Conservation (phyloP, 805 yeast genomes). For the Metschnikowia arizonensis region DNA sequence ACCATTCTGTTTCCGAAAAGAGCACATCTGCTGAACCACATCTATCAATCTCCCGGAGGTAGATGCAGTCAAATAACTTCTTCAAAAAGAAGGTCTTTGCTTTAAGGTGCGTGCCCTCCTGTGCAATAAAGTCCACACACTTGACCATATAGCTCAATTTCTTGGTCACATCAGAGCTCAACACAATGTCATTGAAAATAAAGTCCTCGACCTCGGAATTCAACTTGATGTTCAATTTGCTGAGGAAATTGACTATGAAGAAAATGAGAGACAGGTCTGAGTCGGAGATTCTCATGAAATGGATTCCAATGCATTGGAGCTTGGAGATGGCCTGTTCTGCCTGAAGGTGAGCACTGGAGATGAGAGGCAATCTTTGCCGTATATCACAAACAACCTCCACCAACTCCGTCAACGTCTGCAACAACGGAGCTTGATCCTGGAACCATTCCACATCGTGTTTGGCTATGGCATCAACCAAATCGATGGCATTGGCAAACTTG, state of each 20-base stretch:
- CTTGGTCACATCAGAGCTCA: conserved; percentile 41
- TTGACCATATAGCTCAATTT: conserved; percentile 51
- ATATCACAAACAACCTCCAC: conserved; percentile 42
- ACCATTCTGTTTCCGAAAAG: conserved; percentile 54
- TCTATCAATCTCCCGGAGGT: conserved; percentile 56
- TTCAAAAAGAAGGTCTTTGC: conserved; percentile 57
- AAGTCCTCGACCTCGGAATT: conserved; percentile 51
- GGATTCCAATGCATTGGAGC: conserved; percentile 45
- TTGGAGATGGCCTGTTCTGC: conserved; percentile 64
- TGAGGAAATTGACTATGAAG: conserved; percentile 31
- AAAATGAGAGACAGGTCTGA: conserved; percentile 28
- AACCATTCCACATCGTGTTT: conserved; percentile 58
- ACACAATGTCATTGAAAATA: conserved; percentile 53
- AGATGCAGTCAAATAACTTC: conserved; percentile 59
- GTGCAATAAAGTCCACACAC: conserved; percentile 45
- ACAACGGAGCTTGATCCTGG: conserved; percentile 41
- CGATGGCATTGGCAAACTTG: conserved; percentile 71
- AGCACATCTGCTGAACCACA: conserved; percentile 46
- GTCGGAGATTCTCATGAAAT: conserved; percentile 24
- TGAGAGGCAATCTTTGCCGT: conserved; percentile 34
- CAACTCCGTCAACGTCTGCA: conserved; percentile 41
- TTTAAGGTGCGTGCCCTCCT: conserved; percentile 40
- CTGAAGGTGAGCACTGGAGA: conserved; percentile 64
- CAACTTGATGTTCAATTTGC: conserved; percentile 43
- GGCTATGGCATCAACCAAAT: conserved; percentile 53